A percentile compares a stretch with the other conserved stretches of the same genome.
Evolutionary conservation across 257 asterid species (phyloP).

Genomic region (Rauvolfia tetraphylla): DNA sequence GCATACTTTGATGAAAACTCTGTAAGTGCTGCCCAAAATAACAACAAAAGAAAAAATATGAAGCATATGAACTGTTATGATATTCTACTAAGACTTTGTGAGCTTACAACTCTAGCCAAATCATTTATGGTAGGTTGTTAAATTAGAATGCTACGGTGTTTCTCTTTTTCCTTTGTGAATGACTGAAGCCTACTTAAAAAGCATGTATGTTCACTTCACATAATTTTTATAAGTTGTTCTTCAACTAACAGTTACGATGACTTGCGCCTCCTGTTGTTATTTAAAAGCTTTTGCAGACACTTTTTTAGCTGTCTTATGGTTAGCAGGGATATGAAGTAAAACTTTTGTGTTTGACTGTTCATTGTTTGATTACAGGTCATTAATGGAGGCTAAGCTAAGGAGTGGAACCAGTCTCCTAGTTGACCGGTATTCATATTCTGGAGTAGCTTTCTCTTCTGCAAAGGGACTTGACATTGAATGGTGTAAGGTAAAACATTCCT

Average conservation of each 20-base stretch:
- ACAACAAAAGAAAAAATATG: not conserved
- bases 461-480: slow-evolving; percentile 83
- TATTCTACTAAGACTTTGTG: not conserved
- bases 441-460: slow-evolving; percentile 92
- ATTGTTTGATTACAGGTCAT: slow-evolving; percentile 36
- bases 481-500: slow-evolving; percentile 63
- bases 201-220: not conserved
- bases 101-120: not conserved
- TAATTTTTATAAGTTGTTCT: not conserved
- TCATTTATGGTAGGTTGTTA: not conserved
- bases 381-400: slow-evolving; percentile 81
- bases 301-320: not conserved
- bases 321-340: not conserved
- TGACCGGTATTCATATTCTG: slow-evolving; percentile 86
- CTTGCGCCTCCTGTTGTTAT: not conserved
- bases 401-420: slow-evolving; percentile 74
- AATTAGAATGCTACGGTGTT: not conserved
- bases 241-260: not conserved
- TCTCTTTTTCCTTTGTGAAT: not conserved
- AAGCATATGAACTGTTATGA: not conserved
- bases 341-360: not conserved
- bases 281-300: not conserved
- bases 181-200: not conserved
- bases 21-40: not conserved
- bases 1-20: not conserved